Conservation (phyloP, 768 basidiomycete species). For the Pulveroboletus sp. region DNA sequence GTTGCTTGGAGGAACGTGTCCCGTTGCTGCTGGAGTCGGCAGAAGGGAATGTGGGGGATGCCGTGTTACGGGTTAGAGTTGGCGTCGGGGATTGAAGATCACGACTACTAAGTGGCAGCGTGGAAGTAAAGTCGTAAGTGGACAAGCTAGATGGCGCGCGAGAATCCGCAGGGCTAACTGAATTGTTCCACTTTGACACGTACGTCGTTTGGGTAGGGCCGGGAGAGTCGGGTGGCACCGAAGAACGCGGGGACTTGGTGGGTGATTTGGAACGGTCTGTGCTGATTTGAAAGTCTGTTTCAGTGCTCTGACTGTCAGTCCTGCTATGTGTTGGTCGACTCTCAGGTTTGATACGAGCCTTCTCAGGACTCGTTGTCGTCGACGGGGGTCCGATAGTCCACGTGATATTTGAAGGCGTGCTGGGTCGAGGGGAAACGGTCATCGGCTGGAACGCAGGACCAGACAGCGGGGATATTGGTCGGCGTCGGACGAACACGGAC, state of each 20-base stretch:
- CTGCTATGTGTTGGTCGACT: conserved; percentile 42
- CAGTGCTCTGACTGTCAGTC: conserved; percentile 54
- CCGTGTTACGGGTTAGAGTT: conserved; percentile 56
- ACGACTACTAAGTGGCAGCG: conserved; percentile 37
- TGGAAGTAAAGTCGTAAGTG: conserved; percentile 45
- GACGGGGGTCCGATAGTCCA: conserved; percentile 48
- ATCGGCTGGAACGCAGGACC: conserved; percentile 57
- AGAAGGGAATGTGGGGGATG: conserved; percentile 39
- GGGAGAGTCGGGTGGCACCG: conserved; percentile 58
- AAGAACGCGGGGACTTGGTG: conserved; percentile 49
- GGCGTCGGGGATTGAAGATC: conserved; percentile 60
- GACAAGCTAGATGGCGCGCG: conserved; percentile 47
- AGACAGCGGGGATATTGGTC: conserved; percentile 71
- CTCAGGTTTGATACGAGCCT: conserved; percentile 28
- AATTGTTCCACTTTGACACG: conserved; percentile 28
- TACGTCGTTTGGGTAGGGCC: conserved; percentile 33
- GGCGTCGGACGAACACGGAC: conserved; percentile 50
- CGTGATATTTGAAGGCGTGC: conserved; percentile 72
- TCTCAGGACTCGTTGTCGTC: conserved; percentile 28
- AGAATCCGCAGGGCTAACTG: conserved; percentile 32
- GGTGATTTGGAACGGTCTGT: conserved; percentile 39
- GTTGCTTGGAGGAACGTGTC: conserved; percentile 53
- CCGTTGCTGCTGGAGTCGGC: conserved; percentile 36
- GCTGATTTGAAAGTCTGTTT: conserved; percentile 22
- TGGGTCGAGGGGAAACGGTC: conserved; percentile 45